Base-by-base conservation (phyloP, 2,329 filamentous ascomycete species). In the Helotiales sp. region DNA sequence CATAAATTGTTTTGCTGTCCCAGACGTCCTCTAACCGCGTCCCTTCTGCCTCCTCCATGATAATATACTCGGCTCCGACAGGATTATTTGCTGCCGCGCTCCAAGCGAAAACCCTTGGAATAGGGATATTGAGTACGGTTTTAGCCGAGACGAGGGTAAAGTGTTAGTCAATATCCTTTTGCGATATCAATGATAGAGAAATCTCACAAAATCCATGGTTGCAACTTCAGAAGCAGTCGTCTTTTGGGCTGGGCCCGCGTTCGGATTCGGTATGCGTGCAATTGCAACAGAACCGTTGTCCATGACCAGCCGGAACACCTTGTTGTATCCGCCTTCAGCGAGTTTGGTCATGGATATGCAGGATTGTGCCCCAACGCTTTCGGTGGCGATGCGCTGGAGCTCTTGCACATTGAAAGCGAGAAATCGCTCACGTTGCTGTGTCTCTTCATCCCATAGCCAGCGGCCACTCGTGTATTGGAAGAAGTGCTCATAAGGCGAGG, bases 301-400 rank as follows among this genome's bases (percentile, higher is more conserved):
- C 73, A 76, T 76, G 1, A 69, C 47, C 26, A 80, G 68, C 4
- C 77, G 63, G 57, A 80, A 78, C n/a, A 76, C 77, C 64, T 80
- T 80, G 71, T 77, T 80, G 67, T 75, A 80, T 37, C 74, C 74
- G 47, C 79, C 79, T 73, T 81, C 78, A 7, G 72, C 76, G 11
- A 80, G 61, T 67, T 81, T 80, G 8, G 61, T 75, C 11, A 82
- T 80, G 6, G 74, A 75, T 8, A 76, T 69, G 69, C 79, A 81
- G 10, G 49, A 69, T 13, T 72, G 64, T 15, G 77, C 76, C 54
- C 76, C 74, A 60, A 77, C 62, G 55, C 70, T 75, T 52, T 73
- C 57, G 34, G 76, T 76, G 15, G 78, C 78, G 37, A 79, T 59
- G 22, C 67, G 67, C 68, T 79, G 68, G 3, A 82, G 74, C 50